Base-by-base conservation (phyloP, 2,329 filamentous ascomycete genomes). In the Cephalotrichum gorgonifer region DNA sequence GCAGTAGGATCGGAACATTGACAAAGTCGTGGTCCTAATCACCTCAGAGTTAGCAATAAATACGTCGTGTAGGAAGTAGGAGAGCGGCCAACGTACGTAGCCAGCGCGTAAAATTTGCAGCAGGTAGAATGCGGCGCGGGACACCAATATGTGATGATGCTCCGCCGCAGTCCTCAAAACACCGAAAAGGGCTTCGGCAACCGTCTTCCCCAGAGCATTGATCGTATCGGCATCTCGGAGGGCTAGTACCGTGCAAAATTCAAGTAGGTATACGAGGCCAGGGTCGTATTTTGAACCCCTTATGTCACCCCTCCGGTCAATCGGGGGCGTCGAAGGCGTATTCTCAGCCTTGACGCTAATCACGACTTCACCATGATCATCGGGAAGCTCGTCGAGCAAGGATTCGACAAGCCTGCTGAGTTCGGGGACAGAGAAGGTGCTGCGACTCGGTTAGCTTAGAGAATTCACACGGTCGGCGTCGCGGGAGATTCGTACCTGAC, bases 311-410 rank as follows among this genome's bases (percentile, higher is more conserved):
- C 81, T 84, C 41, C 76, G 73, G 17, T 76, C 80, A 56, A 83
- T 81, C 3, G 77, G 62, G 3, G 83, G 75, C 28, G 78, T 74
- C 7, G 78, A 68, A 9, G 81, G 72, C 30, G 86, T 78, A 49
- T 84, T 75, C 51, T 96, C 91, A n/a, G 88, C 75, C 67, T 95
- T 97, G 43, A 97, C 87, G 17, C 82, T 84, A 55, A 96, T 95
- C 50, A 96, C 81, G 2, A 86, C 81, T 3, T 85, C 80, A 45
- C 80, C 71, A 51, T 70, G 83, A 54, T 93, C 86, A 58, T 97
- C 90, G 0, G 91, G 91, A n/a, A 98, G 74, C 57, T 94, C 83
- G 17, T 82, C 78, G 12, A 97, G 72, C 14, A 98, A 72, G 11
- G 86, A 78, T 55, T 85, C 75, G 6, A 95, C 78, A 27, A 55